Percentiles rank a stretch among this genome's conserved stretches.
phyloP scores from a whole-genome alignment of 2,329 filamentous ascomycete genomes.

The Metarhizium guizhouense region DNA sequence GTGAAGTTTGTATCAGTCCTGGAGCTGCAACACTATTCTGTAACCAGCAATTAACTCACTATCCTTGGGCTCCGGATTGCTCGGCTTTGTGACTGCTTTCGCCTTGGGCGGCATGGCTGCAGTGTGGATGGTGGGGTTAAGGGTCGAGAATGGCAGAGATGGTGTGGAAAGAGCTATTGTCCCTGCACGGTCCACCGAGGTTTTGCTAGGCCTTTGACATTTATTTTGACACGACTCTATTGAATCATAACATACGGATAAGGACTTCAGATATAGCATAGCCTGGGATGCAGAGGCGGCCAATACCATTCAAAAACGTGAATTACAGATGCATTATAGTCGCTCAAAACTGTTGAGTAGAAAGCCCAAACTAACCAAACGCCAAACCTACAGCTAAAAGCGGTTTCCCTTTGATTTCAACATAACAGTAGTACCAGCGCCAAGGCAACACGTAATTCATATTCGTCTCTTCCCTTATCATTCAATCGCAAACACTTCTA shows the following conservation, averaged over 20 bases:
- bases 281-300: too few species aligned
- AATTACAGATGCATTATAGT: too few species aligned
- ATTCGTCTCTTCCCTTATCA: neutral
- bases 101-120: constrained; percentile 16
- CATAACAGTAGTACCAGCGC: too few species aligned
- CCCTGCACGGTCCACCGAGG: constrained; percentile 6
- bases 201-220: neutral
- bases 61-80: constrained; percentile 16
- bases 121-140: constrained; percentile 11
- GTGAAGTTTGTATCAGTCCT: neutral
- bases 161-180: constrained; percentile 8
- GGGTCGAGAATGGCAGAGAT: constrained; percentile 1
- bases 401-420: too few species aligned
- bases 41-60: neutral
- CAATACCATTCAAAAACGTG: too few species aligned
- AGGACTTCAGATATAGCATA: too few species aligned
- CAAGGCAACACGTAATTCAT: too few species aligned
- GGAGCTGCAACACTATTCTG: neutral
- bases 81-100: constrained; percentile 12
- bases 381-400: too few species aligned
- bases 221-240: neutral
- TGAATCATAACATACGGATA: neutral
- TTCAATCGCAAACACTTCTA: neutral
- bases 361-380: too few species aligned
- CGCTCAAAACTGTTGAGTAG: too few species aligned